Conservation (phyloP, 257 asterid genomes). For the Thymus quinquecostatus region DNA sequence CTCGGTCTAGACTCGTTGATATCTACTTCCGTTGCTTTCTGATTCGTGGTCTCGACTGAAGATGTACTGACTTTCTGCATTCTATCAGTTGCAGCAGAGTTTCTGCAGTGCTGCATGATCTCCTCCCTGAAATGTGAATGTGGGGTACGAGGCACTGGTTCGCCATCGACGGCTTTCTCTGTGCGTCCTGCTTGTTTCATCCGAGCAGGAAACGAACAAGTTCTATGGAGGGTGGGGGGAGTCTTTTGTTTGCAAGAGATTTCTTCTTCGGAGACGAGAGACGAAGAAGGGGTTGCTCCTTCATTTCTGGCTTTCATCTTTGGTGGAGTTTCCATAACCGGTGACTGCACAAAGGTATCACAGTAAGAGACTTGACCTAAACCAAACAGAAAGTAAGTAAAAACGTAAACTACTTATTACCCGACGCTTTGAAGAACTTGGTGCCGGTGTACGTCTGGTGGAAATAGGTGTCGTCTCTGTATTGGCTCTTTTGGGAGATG, state of each 20-base stretch:
- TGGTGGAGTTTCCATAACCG: constrained; percentile 54
- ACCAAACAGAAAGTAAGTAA: background rate
- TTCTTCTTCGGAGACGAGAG: constrained; percentile 52
- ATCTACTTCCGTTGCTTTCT: constrained; percentile 50
- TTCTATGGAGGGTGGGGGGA: constrained; percentile 50
- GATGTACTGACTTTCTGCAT: constrained; percentile 57
- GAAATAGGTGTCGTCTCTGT: constrained; percentile 50
- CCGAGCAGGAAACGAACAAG: constrained; percentile 56
- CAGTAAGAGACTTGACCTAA: constrained; percentile 1
- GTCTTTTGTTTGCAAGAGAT: constrained; percentile 52
- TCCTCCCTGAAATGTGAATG: constrained; percentile 38
- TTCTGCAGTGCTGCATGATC: constrained; percentile 36
- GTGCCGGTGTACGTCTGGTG: constrained; percentile 40
- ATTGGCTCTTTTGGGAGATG: constrained; percentile 50
- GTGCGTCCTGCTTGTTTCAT: constrained; percentile 44
- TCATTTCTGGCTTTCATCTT: constrained; percentile 65
- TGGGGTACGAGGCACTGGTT: constrained; percentile 35
- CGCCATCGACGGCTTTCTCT: constrained; percentile 36
- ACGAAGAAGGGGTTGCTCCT: constrained; percentile 47
- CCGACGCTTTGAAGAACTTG: constrained; percentile 67
- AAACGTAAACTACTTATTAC: constrained; percentile 36
- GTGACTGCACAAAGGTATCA: constrained; percentile 46
- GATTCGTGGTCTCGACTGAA: constrained; percentile 45
- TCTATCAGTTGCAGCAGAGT: constrained; percentile 47
- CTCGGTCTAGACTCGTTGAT: constrained; percentile 46